A percentile compares a stretch with the other conserved stretches of the same genome.
Evolutionary conservation across 1,139 yeast species (phyloP).

Genomic region (Sugiyamaella grinbergsii): DNA sequence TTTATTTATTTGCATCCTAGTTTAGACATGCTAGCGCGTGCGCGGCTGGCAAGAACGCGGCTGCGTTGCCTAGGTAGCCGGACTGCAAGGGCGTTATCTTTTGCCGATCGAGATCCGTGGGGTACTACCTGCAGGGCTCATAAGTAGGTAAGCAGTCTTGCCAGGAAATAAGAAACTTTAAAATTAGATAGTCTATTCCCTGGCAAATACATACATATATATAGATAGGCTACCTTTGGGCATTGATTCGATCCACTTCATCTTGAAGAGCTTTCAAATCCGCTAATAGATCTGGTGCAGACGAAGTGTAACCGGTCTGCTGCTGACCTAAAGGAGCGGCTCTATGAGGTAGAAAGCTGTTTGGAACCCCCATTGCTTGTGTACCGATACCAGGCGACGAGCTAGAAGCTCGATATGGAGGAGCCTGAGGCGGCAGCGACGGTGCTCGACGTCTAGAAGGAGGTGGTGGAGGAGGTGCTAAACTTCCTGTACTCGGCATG

Average conservation of each 20-base stretch:
- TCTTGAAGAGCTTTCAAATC: conserved; percentile 38
- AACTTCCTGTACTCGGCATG: neutral
- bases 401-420: conserved; percentile 3
- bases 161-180: too few species aligned
- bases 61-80: neutral
- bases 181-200: too few species aligned
- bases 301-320: conserved; percentile 27
- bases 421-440: conserved; percentile 30
- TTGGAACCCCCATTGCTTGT: conserved; percentile 5
- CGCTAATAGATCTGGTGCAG: conserved; percentile 37
- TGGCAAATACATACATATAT: neutral
- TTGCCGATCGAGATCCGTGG: conserved; percentile 13
- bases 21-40: neutral
- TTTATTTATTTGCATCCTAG: conserved; percentile 13
- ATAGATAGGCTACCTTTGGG: conserved; percentile 12
- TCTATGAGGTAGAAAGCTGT: conserved; percentile 19
- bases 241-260: conserved; percentile 35
- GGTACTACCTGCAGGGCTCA: neutral
- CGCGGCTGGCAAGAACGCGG: conserved; percentile 7
- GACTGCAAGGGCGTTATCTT: conserved; percentile 6
- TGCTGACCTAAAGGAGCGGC: conserved; percentile 21
- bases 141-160: too few species aligned
- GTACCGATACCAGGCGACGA: neutral
- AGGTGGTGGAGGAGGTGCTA: conserved; percentile 23
- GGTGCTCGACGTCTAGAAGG: conserved; percentile 34